These are phyloP conservation scores for Ceratorhiza oryzae-sativae DNA, from an alignment of 1,284 basidiomycete genomes.

Conservation along the genomic window DNA sequence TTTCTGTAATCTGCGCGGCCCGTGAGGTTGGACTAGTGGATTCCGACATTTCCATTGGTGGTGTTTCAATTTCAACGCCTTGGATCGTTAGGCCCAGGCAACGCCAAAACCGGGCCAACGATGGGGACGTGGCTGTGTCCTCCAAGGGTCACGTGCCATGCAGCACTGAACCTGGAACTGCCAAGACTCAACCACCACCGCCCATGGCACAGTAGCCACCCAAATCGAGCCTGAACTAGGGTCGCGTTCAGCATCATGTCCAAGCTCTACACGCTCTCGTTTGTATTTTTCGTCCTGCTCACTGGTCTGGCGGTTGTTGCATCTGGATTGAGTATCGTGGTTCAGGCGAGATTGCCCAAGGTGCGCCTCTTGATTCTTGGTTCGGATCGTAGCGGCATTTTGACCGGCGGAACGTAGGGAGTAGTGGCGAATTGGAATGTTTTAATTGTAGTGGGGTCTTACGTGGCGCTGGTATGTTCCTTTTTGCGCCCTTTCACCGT, in stretches of 20 bases:
- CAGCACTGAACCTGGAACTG: background rate
- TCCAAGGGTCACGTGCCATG: background rate
- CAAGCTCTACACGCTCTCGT: slow-evolving; percentile 34
- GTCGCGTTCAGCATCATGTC: background rate
- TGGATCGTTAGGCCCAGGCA: no score
- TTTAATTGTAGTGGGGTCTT: slow-evolving; percentile 42
- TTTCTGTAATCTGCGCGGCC: background rate
- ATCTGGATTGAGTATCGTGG: slow-evolving; percentile 40
- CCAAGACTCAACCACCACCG: background rate
- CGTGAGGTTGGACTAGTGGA: background rate
- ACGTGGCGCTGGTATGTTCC: slow-evolving; percentile 41
- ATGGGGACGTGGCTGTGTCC: background rate
- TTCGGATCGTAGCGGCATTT: background rate
- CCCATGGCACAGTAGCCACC: background rate
- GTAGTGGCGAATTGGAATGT: slow-evolving; percentile 44
- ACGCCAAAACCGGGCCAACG: no score
- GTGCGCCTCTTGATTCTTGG: background rate
- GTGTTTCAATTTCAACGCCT: no score
- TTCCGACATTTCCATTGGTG: background rate
- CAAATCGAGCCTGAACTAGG: no score
- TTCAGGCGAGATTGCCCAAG: slow-evolving; percentile 41
- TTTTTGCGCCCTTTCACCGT: background rate
- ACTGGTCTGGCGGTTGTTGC: slow-evolving; percentile 41
- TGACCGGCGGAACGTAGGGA: background rate
- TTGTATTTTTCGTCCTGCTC: slow-evolving; percentile 42